These are phyloP conservation scores for Mollisiaceae sp. DNA, from an alignment of 2,329 filamentous ascomycete species.

Conservation along the genomic window DNA sequence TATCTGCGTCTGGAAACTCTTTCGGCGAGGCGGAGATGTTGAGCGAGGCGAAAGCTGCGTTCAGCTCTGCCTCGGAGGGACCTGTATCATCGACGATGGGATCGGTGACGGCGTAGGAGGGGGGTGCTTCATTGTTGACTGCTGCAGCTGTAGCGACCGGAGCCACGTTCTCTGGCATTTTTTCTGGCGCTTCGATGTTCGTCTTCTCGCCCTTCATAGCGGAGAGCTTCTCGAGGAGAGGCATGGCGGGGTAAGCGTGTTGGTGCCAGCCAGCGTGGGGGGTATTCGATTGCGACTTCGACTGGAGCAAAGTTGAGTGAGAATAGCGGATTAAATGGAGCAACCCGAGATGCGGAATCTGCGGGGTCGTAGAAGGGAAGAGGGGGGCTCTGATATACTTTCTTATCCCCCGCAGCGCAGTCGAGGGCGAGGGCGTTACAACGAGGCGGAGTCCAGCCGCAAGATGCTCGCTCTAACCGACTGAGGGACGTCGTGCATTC, in stretches of 20 bases:
- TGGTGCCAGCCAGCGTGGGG: background rate
- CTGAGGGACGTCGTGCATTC: conserved; percentile 9
- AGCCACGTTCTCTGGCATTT: conserved; percentile 10
- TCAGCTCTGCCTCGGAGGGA: conserved; percentile 34
- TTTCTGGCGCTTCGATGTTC: conserved; percentile 9
- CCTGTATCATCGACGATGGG: conserved; percentile 16
- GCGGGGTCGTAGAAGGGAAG: background rate
- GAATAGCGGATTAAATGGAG: conserved; percentile 1
- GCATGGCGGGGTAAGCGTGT: conserved; percentile 16
- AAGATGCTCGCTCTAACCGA: background rate
- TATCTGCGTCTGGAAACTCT: conserved; percentile 52
- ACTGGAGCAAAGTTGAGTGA: background rate
- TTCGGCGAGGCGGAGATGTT: conserved; percentile 40
- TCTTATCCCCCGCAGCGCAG: background rate
- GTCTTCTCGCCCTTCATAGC: conserved; percentile 22
- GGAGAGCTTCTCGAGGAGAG: conserved; percentile 29
- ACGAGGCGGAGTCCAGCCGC: conserved; percentile 2
- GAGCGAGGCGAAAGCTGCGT: conserved; percentile 47
- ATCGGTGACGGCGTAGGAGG: conserved; percentile 30
- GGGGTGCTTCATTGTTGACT: conserved; percentile 23
- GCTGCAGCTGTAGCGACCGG: conserved; percentile 9
- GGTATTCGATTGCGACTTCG: background rate
- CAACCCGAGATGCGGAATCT: background rate
- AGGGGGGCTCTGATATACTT: background rate
- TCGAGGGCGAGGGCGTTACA: background rate